Percentiles rank a stretch among this genome's conserved stretches.
These are phyloP conservation scores for Amaranthus tricolor DNA, from an alignment of 179 eudicot genomes.

Conservation along the genomic window DNA sequence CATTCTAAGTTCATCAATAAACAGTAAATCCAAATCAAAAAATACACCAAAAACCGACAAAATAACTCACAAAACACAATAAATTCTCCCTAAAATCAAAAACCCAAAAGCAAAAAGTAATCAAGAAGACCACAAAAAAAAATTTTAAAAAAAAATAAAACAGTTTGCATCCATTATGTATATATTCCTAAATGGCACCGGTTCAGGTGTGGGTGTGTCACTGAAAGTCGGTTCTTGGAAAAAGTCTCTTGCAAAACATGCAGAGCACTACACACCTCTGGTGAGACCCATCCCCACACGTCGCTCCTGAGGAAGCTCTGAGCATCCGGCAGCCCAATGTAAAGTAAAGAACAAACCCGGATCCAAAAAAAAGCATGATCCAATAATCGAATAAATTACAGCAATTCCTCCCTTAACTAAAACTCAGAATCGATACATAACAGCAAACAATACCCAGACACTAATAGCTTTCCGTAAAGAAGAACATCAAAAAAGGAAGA, in stretches of 20 bases:
- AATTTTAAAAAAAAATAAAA: too few species aligned
- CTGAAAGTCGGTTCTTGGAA: too few species aligned
- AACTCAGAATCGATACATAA: conserved; percentile 25
- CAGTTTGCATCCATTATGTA: not conserved
- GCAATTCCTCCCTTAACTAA: conserved; percentile 21
- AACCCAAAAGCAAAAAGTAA: conserved; percentile 7
- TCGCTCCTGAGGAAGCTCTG: too few species aligned
- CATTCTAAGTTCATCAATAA: conserved; percentile 18
- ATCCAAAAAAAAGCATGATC: conserved; percentile 29
- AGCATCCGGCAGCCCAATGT: too few species aligned
- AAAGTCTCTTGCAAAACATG: too few species aligned
- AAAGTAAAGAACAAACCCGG: conserved; percentile 14
- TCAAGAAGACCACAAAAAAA: not conserved
- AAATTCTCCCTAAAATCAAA: not conserved
- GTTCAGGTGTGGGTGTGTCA: not conserved
- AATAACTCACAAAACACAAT: not conserved
- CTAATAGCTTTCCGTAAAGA: not conserved
- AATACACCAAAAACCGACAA: not conserved
- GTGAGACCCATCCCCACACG: too few species aligned
- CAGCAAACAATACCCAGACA: conserved; percentile 23
- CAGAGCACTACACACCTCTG: too few species aligned
- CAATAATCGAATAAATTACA: conserved; percentile 19
- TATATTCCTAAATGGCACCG: not conserved
- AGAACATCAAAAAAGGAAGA: not conserved
- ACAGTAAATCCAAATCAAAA: conserved; percentile 15